Conservation (phyloP, 2,329 filamentous ascomycete species). For the Fusarium denticulatum region DNA sequence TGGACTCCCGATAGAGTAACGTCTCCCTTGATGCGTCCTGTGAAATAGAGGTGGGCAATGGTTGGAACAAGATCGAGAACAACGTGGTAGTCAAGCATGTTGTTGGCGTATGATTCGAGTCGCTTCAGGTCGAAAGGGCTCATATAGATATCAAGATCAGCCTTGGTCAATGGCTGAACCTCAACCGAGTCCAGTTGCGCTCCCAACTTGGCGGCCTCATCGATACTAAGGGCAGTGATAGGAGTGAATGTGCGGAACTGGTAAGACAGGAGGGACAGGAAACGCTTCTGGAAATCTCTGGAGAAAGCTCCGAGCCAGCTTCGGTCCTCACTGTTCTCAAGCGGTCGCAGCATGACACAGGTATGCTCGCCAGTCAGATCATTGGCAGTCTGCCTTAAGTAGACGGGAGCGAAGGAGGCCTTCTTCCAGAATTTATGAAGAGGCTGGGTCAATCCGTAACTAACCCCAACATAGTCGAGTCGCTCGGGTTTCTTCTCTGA, state of each 20-base stretch:
- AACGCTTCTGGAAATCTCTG: constrained; percentile 93
- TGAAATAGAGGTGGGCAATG: constrained; percentile 87
- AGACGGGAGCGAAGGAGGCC: constrained; percentile 85
- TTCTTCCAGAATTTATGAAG: constrained; percentile 99
- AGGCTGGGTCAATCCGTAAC: constrained; percentile 86
- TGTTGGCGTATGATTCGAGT: constrained; percentile 93
- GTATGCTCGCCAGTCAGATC: constrained; percentile 97
- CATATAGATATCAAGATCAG: constrained; percentile 79
- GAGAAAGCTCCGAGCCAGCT: constrained; percentile 92
- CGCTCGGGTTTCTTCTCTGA: constrained; percentile 81
- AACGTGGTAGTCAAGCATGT: constrained; percentile 97
- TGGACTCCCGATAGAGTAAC: constrained; percentile 85
- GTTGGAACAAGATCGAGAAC: constrained; percentile 91
- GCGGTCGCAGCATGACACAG: constrained; percentile 92
- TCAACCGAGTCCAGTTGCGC: constrained; percentile 69
- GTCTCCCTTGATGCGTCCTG: constrained; percentile 72
- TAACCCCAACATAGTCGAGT: constrained; percentile 95
- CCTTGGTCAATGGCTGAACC: constrained; percentile 71
- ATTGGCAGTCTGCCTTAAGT: constrained; percentile 93
- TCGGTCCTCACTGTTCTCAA: constrained; percentile 73
- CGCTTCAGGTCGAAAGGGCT: constrained; percentile 96
- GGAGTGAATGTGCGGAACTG: constrained; percentile 88
- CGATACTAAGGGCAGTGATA: constrained; percentile 83
- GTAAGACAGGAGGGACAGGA: constrained; percentile 88
- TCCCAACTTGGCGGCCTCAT: constrained; percentile 82